A percentile compares a stretch with the other conserved stretches of the same genome.
Evolutionary conservation across 306 rosid genomes (phyloP).

Genomic region (Senna siamea): DNA sequence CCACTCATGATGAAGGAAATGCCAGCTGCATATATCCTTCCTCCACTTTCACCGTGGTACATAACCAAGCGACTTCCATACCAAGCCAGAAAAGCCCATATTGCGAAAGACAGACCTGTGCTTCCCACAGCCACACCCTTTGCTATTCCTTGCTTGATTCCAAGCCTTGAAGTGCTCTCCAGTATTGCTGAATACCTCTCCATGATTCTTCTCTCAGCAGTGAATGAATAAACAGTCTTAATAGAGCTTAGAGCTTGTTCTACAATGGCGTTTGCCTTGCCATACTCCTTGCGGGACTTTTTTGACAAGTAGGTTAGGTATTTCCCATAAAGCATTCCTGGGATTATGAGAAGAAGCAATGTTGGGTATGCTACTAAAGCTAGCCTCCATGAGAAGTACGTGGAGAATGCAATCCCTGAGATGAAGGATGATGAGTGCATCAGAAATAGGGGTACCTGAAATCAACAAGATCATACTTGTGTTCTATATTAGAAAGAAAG

Average conservation of each 20-base stretch:
- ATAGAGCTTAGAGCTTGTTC: constrained; percentile 87
- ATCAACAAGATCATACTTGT: too few species aligned
- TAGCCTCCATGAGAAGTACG: constrained; percentile 84
- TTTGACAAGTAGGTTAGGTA: constrained; percentile 68
- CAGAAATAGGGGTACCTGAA: constrained; percentile 80
- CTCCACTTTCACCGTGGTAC: constrained; percentile 90
- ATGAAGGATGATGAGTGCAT: constrained; percentile 89
- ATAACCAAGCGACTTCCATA: constrained; percentile 93
- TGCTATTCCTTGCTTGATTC: constrained; percentile 88
- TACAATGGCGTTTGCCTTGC: constrained; percentile 68
- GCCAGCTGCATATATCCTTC: constrained; percentile 85
- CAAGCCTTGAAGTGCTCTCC: constrained; percentile 70
- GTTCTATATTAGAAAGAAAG: too few species aligned
- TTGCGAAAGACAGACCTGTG: constrained; percentile 76
- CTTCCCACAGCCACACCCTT: constrained; percentile 93
- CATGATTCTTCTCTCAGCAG: constrained; percentile 73
- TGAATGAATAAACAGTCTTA: constrained; percentile 81
- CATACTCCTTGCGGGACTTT: constrained; percentile 60
- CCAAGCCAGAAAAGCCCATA: constrained; percentile 98
- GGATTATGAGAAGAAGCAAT: constrained; percentile 72
- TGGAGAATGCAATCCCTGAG: constrained; percentile 76
- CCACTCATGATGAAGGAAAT: constrained; percentile 89
- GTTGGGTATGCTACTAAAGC: constrained; percentile 84
- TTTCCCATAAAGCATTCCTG: constrained; percentile 86
- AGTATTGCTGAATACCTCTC: constrained; percentile 67